Base-by-base conservation (phyloP, 306 rosid species). In the Corylus avellana region DNA sequence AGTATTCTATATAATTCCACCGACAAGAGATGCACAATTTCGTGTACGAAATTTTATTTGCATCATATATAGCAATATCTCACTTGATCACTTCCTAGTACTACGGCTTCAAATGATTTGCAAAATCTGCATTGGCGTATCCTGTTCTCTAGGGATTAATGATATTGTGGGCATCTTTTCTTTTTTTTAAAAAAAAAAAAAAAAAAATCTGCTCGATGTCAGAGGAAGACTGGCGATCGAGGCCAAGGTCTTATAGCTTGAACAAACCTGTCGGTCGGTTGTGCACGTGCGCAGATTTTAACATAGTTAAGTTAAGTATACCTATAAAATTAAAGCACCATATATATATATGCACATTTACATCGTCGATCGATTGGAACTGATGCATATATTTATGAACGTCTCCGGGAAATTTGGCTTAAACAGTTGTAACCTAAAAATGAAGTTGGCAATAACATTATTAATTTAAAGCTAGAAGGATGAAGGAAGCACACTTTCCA, bases 401-500 rank as follows among this genome's bases (percentile, higher is more conserved):
- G 22, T 1, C 8, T 29, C 58, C 29, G 71, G 25, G 4, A 53
- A 14, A 64, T 77, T 72, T 25, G 54, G 18, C 54, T 11, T 10
- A 32, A 4, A 54, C 10, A 53, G 5, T 44, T 51, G 50, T 25
- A 72, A 78, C 5, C 4, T 39, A 32, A 32, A 32, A 67, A 20
- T 69, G 69, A 79, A 17, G 75, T 39, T 69, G 61, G 48, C 16
- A 29, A 69, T 54, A 13, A 51, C 2, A 47, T 3, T 49, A 27
- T 4, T 27, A 8, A 29, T 1, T 25, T 49, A 27, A 17, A 20
- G 1, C 5, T 48, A 27, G 68, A 56, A 50, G 14, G 56, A 79
- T n/a, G 32, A 82, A 57, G 53, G 61, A 47, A 48, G 66, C 86
- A 79, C 76, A 75, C 64, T 72, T 75, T 63, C 77, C 58, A 78